A percentile compares a stretch with the other conserved stretches of the same genome.
Evolutionary conservation across 2,329 filamentous ascomycete species (phyloP).

Genomic region (Exserohilum turcica): DNA sequence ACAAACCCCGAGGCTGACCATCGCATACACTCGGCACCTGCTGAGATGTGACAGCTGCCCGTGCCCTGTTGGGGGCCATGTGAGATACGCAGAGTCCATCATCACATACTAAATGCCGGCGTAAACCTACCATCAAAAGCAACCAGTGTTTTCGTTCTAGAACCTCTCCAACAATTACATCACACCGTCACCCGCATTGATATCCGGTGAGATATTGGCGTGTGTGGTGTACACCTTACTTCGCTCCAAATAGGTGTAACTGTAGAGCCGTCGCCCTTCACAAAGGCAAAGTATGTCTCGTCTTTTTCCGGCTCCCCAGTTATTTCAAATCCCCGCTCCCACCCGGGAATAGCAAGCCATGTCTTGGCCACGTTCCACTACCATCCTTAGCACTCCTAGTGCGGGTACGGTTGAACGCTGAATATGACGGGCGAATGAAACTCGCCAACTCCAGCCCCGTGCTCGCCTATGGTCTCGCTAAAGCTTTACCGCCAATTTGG

Average conservation of each 20-base stretch:
- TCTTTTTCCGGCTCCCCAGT: slow-evolving; percentile 1
- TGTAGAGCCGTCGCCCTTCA: neutral
- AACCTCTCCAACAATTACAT: neutral
- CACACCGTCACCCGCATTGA: neutral
- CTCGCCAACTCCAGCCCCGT: no score
- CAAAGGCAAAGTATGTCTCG: neutral
- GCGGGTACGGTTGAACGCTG: neutral
- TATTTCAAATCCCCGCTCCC: neutral
- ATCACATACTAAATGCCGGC: neutral
- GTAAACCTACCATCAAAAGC: neutral
- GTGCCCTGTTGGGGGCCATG: neutral
- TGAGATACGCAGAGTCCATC: neutral
- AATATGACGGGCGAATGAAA: no score
- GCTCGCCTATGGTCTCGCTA: no score
- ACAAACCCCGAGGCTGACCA: neutral
- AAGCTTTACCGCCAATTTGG: no score
- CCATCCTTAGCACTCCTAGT: neutral
- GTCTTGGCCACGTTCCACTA: neutral
- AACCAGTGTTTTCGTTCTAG: neutral
- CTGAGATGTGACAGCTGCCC: neutral
- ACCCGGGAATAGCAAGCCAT: neutral
- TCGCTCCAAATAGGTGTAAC: no score
- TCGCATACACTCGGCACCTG: neutral
- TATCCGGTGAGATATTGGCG: neutral
- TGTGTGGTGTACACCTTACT: neutral